A percentile compares a stretch with the other conserved stretches of the same genome.
Evolutionary conservation across 1,284 basidiomycete species (phyloP).

Genomic region (Ustilago bromivora): DNA sequence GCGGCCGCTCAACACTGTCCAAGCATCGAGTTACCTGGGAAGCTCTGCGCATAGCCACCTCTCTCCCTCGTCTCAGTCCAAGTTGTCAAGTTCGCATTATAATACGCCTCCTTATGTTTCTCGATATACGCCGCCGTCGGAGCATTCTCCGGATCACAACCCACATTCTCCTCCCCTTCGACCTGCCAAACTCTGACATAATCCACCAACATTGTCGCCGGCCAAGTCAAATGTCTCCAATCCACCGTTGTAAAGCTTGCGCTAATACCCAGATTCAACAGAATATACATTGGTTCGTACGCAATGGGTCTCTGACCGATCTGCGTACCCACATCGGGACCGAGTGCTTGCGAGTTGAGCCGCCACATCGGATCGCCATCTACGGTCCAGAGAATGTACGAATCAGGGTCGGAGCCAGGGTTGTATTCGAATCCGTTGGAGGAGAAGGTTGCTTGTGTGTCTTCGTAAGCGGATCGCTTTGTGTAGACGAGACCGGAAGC

Average conservation of each 20-base stretch:
- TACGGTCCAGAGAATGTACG: slow-evolving; percentile 58
- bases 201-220: slow-evolving; percentile 50
- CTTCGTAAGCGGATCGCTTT: slow-evolving; percentile 54
- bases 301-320: slow-evolving; percentile 82
- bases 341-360: slow-evolving; percentile 79
- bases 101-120: slow-evolving; percentile 62
- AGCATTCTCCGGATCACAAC: slow-evolving; percentile 70
- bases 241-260: slow-evolving; percentile 51
- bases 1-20: slow-evolving; percentile 36
- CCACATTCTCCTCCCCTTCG: slow-evolving; percentile 57
- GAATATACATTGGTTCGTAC: slow-evolving; percentile 71
- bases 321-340: slow-evolving; percentile 76
- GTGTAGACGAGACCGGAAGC: slow-evolving; percentile 64
- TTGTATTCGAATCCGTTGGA: slow-evolving; percentile 76
- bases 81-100: slow-evolving; percentile 62
- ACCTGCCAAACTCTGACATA: slow-evolving; percentile 63
- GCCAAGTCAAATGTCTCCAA: slow-evolving; percentile 28
- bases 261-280: slow-evolving; percentile 62
- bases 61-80: slow-evolving; percentile 50
- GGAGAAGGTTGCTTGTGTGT: slow-evolving; percentile 36
- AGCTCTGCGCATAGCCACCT: slow-evolving; percentile 52
- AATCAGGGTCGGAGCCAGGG: slow-evolving; percentile 36
- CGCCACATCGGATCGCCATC: slow-evolving; percentile 64
- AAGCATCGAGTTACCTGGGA: slow-evolving; percentile 52
- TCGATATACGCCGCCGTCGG: slow-evolving; percentile 67